A percentile compares a stretch with the other conserved stretches of the same genome.
Evolutionary conservation across 2,329 filamentous ascomycete genomes (phyloP).

Genomic region (Pestalotiopsis sp.): DNA sequence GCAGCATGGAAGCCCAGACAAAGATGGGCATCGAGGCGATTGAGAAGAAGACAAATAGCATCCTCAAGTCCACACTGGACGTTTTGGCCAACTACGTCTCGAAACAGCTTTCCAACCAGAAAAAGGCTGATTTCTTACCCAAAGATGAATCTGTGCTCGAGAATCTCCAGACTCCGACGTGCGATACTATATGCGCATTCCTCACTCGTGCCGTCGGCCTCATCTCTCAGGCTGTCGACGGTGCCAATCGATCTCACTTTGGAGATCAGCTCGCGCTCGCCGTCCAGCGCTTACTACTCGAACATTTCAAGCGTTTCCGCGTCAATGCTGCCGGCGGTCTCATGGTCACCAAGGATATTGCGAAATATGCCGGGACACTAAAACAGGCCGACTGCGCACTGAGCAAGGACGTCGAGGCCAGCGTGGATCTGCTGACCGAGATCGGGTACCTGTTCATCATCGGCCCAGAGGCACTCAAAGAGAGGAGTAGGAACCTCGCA

Average conservation of each 20-base stretch:
- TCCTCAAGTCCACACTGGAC: constrained; percentile 60
- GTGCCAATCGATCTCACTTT: constrained; percentile 81
- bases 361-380: constrained; percentile 86
- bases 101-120: constrained; percentile 74
- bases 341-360: constrained; percentile 95
- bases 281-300: constrained; percentile 77
- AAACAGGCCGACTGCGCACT: constrained; percentile 73
- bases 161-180: constrained; percentile 83
- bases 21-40: constrained; percentile 74
- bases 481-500: constrained; percentile 66
- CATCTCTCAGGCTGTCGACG: constrained; percentile 72
- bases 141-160: constrained; percentile 73
- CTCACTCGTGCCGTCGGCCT: constrained; percentile 68
- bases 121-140: constrained; percentile 89
- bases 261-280: constrained; percentile 82
- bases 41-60: constrained; percentile 77
- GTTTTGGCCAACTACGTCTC: constrained; percentile 77
- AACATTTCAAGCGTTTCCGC: constrained; percentile 92
- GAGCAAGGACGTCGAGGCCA: constrained; percentile 66
- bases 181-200: constrained; percentile 79
- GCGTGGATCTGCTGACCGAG: constrained; percentile 86
- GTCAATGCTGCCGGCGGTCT: constrained; percentile 92
- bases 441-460: constrained; percentile 97
- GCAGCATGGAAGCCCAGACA: constrained; percentile 85
- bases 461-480: constrained; percentile 74